Percentiles rank a stretch among this genome's conserved stretches.
Evolutionary conservation across 306 rosid genomes (phyloP).

Genomic region (Fagus crenata): DNA sequence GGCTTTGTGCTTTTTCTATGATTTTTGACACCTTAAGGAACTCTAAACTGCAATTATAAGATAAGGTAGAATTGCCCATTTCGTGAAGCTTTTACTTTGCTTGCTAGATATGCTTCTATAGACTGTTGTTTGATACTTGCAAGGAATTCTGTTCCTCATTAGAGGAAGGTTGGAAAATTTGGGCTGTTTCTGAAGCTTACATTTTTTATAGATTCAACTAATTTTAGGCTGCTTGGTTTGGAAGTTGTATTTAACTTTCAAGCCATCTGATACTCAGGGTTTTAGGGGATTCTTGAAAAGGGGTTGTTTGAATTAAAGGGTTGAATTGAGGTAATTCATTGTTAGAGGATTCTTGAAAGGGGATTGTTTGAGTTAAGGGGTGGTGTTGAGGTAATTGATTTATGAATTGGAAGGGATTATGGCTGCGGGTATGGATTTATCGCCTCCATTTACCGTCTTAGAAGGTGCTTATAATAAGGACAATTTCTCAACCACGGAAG

Average conservation of each 20-base stretch:
- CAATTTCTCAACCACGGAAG: conserved; percentile 45
- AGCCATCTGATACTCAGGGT: background rate
- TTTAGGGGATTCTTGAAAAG: conserved; percentile 3
- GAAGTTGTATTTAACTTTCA: background rate
- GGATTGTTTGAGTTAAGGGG: background rate
- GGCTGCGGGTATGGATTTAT: conserved; percentile 57
- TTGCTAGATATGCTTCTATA: background rate
- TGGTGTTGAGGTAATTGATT: conserved; percentile 10
- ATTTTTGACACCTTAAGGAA: conserved; percentile 1
- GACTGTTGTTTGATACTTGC: background rate
- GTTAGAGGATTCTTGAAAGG: conserved; percentile 3
- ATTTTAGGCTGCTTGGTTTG: conserved; percentile 9
- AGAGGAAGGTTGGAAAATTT: background rate
- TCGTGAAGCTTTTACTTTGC: conserved; percentile 17
- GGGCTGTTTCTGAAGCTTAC: conserved; percentile 2
- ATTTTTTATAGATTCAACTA: background rate
- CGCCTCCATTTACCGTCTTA: conserved; percentile 45
- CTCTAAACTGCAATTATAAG: background rate
- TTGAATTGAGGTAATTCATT: background rate
- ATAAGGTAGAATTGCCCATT: conserved; percentile 2
- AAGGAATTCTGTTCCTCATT: background rate
- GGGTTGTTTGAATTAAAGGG: background rate
- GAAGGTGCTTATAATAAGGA: conserved; percentile 52
- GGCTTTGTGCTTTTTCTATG: background rate
- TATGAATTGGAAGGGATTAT: conserved; percentile 45